Evolutionary conservation across 805 yeast genomes (phyloP), one percentile per base, ranked within the genome.

Genomic region (Sporopachydermia quercuum): DNA sequence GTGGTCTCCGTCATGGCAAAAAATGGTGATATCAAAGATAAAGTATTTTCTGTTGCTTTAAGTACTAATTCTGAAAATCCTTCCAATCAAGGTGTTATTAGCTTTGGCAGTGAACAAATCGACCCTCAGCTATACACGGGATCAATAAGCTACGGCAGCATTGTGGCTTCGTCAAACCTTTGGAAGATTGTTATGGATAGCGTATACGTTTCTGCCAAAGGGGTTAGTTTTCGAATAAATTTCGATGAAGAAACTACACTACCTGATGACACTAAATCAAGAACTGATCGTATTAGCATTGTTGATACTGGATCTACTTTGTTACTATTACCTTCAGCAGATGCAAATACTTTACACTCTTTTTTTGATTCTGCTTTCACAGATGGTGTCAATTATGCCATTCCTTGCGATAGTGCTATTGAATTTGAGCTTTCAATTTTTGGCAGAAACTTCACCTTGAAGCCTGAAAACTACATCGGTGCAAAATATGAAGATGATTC

Each of bases 241-340:
- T 43, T 35, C 19, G 39, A 35, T 5, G 8, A 8, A 23, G 30
- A 8, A 8, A 23, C 30, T 8, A n/a, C 8, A n/a, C 30, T 23
- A n/a, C 30, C 30, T 23, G n/a, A 39, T 36, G 19, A 17, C 43
- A 49, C 19, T 4, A 38, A 33, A 34, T 44, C 19, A 34, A 51
- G 30, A 36, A 44, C 16, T 5, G 44, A 41, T 18, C 43, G 36
- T 17, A 14, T 19, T 3, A 76, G 74, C 4, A 62, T 76, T 18
- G 58, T 77, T 15, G 85, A 77, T 52, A 71, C 79, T 4, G 85
- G 84, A 16, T 76, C 84, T 2, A 76, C 83, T 0, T 68, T 78
- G 3, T 54, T 77, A 17, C 71, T 72, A 3, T 54, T 75, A 35
- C 74, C 80, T 4, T 54, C 66, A 8, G 58, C 53, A 16, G 83